Percentiles rank a stretch among this genome's conserved stretches.
Evolutionary conservation across 1,284 basidiomycete genomes (phyloP).

Genomic region (Malassezia dermatis): DNA sequence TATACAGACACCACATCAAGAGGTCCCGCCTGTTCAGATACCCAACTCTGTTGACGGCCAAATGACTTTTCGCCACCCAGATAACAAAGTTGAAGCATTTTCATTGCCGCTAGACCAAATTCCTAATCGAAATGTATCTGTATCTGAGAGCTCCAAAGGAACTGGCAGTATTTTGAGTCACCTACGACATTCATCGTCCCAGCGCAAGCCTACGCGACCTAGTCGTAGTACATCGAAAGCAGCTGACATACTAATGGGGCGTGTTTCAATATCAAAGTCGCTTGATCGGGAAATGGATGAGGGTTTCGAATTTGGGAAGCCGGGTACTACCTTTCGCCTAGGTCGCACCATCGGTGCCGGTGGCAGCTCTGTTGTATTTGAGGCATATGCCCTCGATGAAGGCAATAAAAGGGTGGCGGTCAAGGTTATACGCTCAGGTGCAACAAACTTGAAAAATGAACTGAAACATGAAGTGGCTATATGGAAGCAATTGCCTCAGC

Average conservation of each 20-base stretch:
- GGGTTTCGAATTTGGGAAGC: slow-evolving; percentile 7
- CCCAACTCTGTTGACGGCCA: neutral
- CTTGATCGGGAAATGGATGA: neutral
- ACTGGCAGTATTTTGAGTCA: neutral
- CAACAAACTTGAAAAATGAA: neutral
- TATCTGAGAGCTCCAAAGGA: neutral
- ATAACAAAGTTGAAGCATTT: neutral
- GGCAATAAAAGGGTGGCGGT: neutral
- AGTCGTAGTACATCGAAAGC: neutral
- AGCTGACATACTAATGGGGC: neutral
- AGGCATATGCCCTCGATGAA: neutral
- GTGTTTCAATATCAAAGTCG: neutral
- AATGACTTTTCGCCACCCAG: neutral
- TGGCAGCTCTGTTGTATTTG: neutral
- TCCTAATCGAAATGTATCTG: neutral
- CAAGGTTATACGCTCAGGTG: neutral
- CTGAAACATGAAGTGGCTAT: neutral
- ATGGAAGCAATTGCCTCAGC: slow-evolving; percentile 4
- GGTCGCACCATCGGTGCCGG: slow-evolving; percentile 7
- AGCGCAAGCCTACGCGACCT: neutral
- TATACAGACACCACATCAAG: neutral
- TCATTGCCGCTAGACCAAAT: neutral
- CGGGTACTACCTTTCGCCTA: neutral
- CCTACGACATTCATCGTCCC: slow-evolving; percentile 1
- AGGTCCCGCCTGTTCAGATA: neutral